These are phyloP conservation scores for Ogataea degrootiae DNA, from an alignment of 805 yeast species.

Conservation along the genomic window DNA sequence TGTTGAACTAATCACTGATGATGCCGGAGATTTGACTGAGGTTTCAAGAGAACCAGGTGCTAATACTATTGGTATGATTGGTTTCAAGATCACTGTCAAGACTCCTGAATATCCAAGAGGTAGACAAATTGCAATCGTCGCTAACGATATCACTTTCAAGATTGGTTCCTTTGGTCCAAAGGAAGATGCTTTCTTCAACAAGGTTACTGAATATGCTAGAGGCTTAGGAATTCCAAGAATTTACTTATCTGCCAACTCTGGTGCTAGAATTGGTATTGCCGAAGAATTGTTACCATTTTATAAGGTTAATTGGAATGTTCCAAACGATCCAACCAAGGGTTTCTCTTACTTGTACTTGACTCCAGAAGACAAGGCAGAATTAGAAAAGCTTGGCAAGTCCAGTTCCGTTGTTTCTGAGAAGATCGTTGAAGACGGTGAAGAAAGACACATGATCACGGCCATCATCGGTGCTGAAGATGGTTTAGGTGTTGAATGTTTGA, in stretches of 20 bases:
- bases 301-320: conserved; percentile 90
- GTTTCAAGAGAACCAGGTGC: conserved; percentile 96
- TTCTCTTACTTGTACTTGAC: conserved; percentile 84
- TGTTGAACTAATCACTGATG: conserved; percentile 81
- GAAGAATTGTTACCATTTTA: conserved; percentile 88
- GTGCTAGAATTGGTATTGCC: conserved; percentile 98
- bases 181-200: conserved; percentile 88
- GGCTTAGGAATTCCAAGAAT: conserved; percentile 90
- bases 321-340: conserved; percentile 72
- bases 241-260: conserved; percentile 95
- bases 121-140: conserved; percentile 86
- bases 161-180: conserved; percentile 98
- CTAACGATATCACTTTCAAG: conserved; percentile 95
- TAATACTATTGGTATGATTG: conserved; percentile 95
- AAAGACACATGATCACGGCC: conserved; percentile 73
- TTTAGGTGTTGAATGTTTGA: conserved; percentile 95
- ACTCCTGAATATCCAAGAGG: conserved; percentile 98
- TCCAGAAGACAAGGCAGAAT: conserved; percentile 52
- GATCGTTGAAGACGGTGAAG: conserved; percentile 79
- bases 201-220: conserved; percentile 89
- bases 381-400: conserved; percentile 57
- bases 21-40: conserved; percentile 75
- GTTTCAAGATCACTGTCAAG: conserved; percentile 83
- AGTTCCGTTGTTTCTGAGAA: conserved; percentile 69
- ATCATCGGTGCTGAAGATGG: conserved; percentile 95